These are phyloP conservation scores for Globisporangium carolinianum DNA, from an alignment of 352 stramenopile genomes.

Conservation along the genomic window DNA sequence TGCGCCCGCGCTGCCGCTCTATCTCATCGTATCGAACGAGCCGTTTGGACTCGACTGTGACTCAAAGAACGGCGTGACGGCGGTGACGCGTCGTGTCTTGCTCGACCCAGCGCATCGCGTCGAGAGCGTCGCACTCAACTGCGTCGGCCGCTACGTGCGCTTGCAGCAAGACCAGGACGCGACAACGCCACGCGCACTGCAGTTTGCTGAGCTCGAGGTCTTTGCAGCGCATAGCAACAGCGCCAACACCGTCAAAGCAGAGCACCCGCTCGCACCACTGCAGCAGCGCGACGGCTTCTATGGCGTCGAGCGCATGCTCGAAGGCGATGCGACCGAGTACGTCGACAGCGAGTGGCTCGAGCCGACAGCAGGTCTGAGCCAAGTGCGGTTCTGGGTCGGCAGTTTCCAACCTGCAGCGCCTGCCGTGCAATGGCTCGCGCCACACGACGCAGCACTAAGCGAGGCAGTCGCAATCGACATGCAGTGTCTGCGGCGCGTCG, in stretches of 20 bases:
- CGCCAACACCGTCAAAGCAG: background rate
- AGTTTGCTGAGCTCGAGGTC: conserved; percentile 68
- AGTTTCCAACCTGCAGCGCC: conserved; percentile 49
- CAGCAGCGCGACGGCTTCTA: conserved; percentile 55
- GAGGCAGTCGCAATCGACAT: conserved; percentile 9
- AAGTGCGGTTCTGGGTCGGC: conserved; percentile 62
- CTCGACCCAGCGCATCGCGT: conserved; percentile 15
- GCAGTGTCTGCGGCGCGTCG: conserved; percentile 1
- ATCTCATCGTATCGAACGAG: conserved; percentile 52
- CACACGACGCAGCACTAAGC: background rate
- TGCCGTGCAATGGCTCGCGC: conserved; percentile 41
- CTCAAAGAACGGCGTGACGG: background rate
- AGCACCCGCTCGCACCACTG: background rate
- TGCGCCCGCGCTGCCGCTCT: conserved; percentile 29
- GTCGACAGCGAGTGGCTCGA: conserved; percentile 65
- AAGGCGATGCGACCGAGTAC: conserved; percentile 35
- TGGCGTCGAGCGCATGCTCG: conserved; percentile 26
- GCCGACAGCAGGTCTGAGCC: conserved; percentile 17
- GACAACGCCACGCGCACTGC: conserved; percentile 22
- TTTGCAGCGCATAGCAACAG: conserved; percentile 12
- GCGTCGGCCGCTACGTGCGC: conserved; percentile 45
- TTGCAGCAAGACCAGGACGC: conserved; percentile 36
- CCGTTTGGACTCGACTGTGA: conserved; percentile 12
- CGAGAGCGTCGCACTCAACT: conserved; percentile 12
- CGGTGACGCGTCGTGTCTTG: conserved; percentile 3